Conservation (phyloP, 306 rosid species). For the Pyrus bretschneideri region DNA sequence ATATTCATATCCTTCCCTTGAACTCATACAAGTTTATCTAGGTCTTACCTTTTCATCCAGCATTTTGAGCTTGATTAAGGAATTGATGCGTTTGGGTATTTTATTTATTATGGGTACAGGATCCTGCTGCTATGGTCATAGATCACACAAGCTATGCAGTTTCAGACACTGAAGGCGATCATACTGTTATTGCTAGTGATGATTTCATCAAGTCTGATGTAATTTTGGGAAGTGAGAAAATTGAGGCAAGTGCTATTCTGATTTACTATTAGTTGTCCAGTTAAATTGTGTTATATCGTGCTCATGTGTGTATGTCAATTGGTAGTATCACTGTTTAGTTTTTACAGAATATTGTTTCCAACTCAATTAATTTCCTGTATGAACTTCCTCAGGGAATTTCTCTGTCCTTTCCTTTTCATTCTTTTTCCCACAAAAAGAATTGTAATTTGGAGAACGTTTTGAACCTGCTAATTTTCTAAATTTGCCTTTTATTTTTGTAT, state of each 20-base stretch:
- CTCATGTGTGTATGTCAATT: neutral
- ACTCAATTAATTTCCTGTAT: neutral
- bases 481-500: neutral
- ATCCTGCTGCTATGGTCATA: conserved; percentile 59
- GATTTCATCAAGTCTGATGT: conserved; percentile 66
- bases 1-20: neutral
- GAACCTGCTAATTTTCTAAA: neutral
- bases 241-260: conserved; percentile 54
- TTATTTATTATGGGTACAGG: conserved; percentile 33
- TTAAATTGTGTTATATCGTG: neutral
- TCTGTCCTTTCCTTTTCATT: neutral
- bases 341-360: neutral
- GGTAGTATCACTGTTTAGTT: neutral
- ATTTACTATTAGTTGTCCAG: neutral
- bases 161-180: conserved; percentile 77
- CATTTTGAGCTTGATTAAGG: neutral
- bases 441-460: neutral
- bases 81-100: neutral
- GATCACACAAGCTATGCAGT: conserved; percentile 87
- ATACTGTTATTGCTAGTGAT: conserved; percentile 81
- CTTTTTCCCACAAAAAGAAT: neutral
- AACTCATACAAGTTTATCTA: neutral
- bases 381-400: too few species aligned
- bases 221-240: conserved; percentile 66
- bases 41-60: neutral